A percentile compares a stretch with the other conserved stretches of the same genome.
phyloP scores from a whole-genome alignment of 225 moss, liverwort and hornwort species.

The Bryoerythrophyllum caledonicum region DNA sequence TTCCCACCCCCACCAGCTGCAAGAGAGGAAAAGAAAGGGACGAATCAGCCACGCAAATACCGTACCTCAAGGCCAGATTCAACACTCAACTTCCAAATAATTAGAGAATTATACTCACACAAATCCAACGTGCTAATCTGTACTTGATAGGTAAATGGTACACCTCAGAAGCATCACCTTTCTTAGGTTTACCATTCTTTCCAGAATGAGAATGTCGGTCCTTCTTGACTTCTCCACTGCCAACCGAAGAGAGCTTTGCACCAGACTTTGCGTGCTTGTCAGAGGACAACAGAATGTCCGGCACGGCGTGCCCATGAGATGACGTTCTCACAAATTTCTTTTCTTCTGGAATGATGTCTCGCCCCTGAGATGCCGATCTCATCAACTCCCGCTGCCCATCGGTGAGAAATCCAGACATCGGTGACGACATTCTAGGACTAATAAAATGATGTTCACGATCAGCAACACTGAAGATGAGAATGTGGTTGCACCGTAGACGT shows the following conservation, averaged over 20 bases:
- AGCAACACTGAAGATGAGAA: background rate
- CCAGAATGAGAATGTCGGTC: constrained; percentile 83
- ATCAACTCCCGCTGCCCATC: constrained; percentile 82
- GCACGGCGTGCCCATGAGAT: constrained; percentile 58
- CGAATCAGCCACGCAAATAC: background rate
- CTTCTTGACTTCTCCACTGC: constrained; percentile 43
- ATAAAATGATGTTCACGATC: background rate
- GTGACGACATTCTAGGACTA: constrained; percentile 46
- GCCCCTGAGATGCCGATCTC: constrained; percentile 79
- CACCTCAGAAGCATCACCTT: constrained; percentile 42
- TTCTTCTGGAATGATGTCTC: constrained; percentile 51
- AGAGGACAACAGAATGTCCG: constrained; percentile 25
- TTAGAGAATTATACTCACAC: background rate
- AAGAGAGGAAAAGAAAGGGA: background rate
- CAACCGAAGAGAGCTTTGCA: constrained; percentile 42
- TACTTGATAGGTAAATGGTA: background rate
- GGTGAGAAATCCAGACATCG: constrained; percentile 68
- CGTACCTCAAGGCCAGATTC: too few relatives aligned
- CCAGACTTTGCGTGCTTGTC: constrained; percentile 43
- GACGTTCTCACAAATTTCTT: constrained; percentile 59
- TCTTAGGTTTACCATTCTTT: constrained; percentile 79
- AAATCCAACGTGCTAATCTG: background rate
- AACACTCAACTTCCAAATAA: too few relatives aligned
- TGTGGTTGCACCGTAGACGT: background rate
- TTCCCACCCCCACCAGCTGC: constrained; percentile 82